Percentiles rank a stretch among this genome's conserved stretches.
phyloP scores from a whole-genome alignment of 2,329 filamentous ascomycete genomes.

The Annulohypoxylon truncatum region DNA sequence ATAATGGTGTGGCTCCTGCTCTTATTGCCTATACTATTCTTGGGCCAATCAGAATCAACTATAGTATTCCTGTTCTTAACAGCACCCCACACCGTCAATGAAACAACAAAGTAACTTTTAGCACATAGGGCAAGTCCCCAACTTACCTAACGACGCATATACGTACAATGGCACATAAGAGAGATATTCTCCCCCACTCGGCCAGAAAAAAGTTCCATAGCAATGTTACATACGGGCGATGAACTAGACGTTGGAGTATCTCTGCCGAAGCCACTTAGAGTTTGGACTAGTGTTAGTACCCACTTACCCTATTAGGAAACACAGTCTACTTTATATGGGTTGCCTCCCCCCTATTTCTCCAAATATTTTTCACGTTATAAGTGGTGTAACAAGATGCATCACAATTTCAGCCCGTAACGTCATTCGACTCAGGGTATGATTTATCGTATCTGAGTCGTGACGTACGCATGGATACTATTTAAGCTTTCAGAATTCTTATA shows the following conservation, averaged over 20 bases:
- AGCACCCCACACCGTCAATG: constrained; percentile 15
- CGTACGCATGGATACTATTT: background rate
- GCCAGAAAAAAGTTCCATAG: constrained; percentile 13
- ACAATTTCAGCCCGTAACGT: constrained; percentile 14
- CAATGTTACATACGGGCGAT: constrained; percentile 2
- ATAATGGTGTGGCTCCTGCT: constrained; percentile 18
- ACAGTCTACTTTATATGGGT: constrained; percentile 1
- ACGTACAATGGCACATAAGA: background rate
- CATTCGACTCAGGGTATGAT: constrained; percentile 1
- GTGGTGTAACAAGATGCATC: constrained; percentile 3
- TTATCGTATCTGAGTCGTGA: constrained; percentile 11
- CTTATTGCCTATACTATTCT: constrained; percentile 24
- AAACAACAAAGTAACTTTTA: background rate
- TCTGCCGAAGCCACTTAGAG: constrained; percentile 16
- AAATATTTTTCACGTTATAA: background rate
- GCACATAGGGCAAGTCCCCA: constrained; percentile 10
- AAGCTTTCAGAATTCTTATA: constrained; percentile 2
- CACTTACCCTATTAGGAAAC: constrained; percentile 34
- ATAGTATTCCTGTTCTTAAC: background rate
- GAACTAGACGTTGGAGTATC: background rate
- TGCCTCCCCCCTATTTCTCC: background rate
- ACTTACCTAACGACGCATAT: too few relatives aligned
- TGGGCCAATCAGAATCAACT: constrained; percentile 13
- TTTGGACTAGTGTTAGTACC: constrained; percentile 3
- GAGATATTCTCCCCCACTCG: constrained; percentile 15